These are phyloP conservation scores for Amanita fuliginea DNA, from an alignment of 768 basidiomycete genomes.

Conservation along the genomic window DNA sequence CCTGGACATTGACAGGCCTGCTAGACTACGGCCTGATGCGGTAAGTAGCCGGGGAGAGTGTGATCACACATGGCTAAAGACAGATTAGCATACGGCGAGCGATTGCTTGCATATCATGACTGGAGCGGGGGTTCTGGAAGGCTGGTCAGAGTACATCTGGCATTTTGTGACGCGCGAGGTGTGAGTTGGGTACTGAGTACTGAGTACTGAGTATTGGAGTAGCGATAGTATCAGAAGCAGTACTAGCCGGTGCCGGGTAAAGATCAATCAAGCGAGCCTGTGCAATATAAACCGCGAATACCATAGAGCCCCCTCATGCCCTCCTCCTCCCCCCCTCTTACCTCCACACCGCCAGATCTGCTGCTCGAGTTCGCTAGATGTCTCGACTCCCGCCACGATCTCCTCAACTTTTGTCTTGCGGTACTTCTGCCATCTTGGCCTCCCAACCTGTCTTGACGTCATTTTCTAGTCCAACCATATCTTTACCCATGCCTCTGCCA, in stretches of 20 bases:
- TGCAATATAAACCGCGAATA: background rate
- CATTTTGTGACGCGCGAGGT: slow-evolving; percentile 27
- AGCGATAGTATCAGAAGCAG: background rate
- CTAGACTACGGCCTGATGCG: slow-evolving; percentile 51
- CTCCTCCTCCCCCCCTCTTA: slow-evolving; percentile 7
- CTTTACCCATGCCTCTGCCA: slow-evolving; percentile 39
- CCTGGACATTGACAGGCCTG: slow-evolving; percentile 51
- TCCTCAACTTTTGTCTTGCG: slow-evolving; percentile 48
- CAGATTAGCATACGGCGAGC: slow-evolving; percentile 25
- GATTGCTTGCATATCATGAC: slow-evolving; percentile 39
- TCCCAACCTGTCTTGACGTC: background rate
- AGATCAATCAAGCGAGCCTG: background rate
- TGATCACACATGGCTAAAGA: background rate
- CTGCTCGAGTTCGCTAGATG: slow-evolving; percentile 54
- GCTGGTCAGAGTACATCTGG: slow-evolving; percentile 40
- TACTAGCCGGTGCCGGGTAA: background rate
- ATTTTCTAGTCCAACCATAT: slow-evolving; percentile 38
- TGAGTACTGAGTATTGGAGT: too few species aligned
- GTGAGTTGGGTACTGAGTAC: background rate
- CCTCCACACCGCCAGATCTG: slow-evolving; percentile 41
- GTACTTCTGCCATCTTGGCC: slow-evolving; percentile 24
- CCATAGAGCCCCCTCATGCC: background rate
- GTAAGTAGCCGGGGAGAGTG: slow-evolving; percentile 23
- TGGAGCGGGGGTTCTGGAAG: slow-evolving; percentile 37
- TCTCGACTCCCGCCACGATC: slow-evolving; percentile 39